Evolutionary conservation across 2,329 filamentous ascomycete genomes (phyloP), one percentile per base, ranked within the genome.

Genomic region (Colletotrichum tofieldiae): DNA sequence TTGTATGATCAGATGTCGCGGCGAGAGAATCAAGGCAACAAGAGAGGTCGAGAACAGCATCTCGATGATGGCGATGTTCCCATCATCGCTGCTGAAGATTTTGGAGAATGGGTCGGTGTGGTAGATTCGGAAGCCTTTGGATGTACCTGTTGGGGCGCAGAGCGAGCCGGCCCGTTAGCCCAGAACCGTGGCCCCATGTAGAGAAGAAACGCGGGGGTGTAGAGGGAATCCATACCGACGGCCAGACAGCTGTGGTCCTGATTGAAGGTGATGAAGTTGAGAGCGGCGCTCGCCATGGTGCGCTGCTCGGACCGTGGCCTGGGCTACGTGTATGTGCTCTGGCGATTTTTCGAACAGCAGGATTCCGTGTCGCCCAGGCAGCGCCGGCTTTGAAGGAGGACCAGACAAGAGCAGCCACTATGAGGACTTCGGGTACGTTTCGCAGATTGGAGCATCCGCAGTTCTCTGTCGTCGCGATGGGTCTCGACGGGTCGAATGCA

Each of bases 201-300:
- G 47, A 32, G 29, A 35, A 69, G 18, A 56, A 60, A 66, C 37
- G 35, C 39, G 23, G 39, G 43, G 18, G 37, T n/a, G 23, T 20
- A 5, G 41, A 63, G 41, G 65, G 65, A 39, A 29, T 68, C 83
- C 92, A 80, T 87, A 95, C 94, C 96, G 77, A 99, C 95, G 85
- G 96, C 96, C 75, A 99, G 89, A 83, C 96, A 96, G 88, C 94
- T 97, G 86, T 98, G 95, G 87, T 99, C 96, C 87, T 99, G 96
- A 84, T 99, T 99, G 85, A 98, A 99, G 52, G 96, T 98, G 78
- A 99, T 94, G 85, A 97, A 99, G 84, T 99, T 99, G 86, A 98
- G 94, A 60, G 91, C 86, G 81, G 93, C 92, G 75, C 80, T 88
- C 75, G 91, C 85, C 92, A 94, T 94, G 32, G 23, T 60, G 59